A percentile compares a stretch with the other conserved stretches of the same genome.
Conservation (phyloP, 2,329 filamentous ascomycete genomes). For the Tolypocladium tropicale region DNA sequence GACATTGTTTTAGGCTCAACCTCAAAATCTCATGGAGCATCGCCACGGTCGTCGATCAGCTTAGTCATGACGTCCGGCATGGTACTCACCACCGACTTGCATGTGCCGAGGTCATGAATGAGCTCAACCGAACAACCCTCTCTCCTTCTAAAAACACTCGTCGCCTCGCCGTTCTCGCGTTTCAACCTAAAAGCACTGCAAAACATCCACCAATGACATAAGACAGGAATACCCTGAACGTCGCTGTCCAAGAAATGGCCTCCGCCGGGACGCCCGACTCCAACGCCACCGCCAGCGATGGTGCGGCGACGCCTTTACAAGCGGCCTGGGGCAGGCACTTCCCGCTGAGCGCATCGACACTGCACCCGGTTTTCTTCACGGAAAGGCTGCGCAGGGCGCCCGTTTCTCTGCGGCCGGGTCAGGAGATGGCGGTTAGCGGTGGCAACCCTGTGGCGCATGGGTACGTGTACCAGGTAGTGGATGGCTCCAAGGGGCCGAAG, state of each 20-base stretch:
- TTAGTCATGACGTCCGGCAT: background rate
- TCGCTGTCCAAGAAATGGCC: background rate
- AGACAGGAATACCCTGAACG: background rate
- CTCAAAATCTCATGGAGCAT: background rate
- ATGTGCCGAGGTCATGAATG: background rate
- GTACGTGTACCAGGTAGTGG: conserved; percentile 44
- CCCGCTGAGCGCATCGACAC: conserved; percentile 44
- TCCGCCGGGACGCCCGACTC: background rate
- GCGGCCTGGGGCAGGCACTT: conserved; percentile 15
- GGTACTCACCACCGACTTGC: background rate
- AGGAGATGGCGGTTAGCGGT: background rate
- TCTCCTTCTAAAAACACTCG: background rate
- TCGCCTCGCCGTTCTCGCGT: background rate
- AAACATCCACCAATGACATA: background rate
- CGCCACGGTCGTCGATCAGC: background rate
- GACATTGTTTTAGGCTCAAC: background rate
- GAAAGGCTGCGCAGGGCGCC: conserved; percentile 47
- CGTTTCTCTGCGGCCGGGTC: conserved; percentile 16
- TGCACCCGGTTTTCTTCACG: conserved; percentile 72
- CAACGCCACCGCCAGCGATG: background rate
- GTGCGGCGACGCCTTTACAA: conserved; percentile 7
- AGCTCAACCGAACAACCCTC: background rate
- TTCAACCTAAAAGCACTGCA: background rate
- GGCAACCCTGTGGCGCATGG: conserved; percentile 47
- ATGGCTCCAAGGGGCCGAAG: conserved; percentile 20